A percentile compares a stretch with the other conserved stretches of the same genome.
Conservation (phyloP, 1,284 basidiomycete species). For the Wolfiporia cocos region DNA sequence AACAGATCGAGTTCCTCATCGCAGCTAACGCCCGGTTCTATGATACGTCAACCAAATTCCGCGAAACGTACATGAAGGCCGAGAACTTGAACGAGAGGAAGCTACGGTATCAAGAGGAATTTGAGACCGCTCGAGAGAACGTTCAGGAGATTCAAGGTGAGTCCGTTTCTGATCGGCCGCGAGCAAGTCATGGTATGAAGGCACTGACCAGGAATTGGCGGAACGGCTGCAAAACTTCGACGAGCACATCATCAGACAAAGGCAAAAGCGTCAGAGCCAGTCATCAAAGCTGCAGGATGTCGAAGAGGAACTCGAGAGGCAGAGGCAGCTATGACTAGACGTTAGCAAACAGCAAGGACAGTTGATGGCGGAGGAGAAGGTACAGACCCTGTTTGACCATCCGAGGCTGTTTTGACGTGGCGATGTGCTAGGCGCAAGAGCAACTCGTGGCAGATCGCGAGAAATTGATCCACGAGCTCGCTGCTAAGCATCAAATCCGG, state of each 20-base stretch:
- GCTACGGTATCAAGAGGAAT: conserved; percentile 43
- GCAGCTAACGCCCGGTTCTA: conserved; percentile 79
- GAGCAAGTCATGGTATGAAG: too few relatives aligned
- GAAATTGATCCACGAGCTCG: conserved; percentile 65
- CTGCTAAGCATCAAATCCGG: conserved; percentile 63
- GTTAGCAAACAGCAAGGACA: conserved; percentile 56
- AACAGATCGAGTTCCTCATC: conserved; percentile 60
- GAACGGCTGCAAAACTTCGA: conserved; percentile 70
- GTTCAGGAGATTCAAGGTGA: conserved; percentile 73
- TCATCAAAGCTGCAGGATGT: conserved; percentile 50
- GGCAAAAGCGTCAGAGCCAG: conserved; percentile 41
- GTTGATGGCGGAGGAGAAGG: conserved; percentile 62
- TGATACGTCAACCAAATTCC: conserved; percentile 80
- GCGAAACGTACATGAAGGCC: conserved; percentile 74
- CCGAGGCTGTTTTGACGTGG: too few relatives aligned
- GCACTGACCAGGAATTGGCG: conserved; percentile 73
- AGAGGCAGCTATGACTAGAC: conserved; percentile 49
- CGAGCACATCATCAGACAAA: conserved; percentile 50
- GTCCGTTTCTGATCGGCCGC: conserved; percentile 9
- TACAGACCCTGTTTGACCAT: too few relatives aligned
- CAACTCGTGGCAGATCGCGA: conserved; percentile 73
- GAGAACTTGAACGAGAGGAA: conserved; percentile 66
- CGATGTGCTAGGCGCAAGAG: conserved; percentile 64
- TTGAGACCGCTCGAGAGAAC: conserved; percentile 60
- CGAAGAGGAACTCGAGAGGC: conserved; percentile 53